Evolutionary conservation across 257 asterid species (phyloP).

Genomic region (Salvia rosmarinus): DNA sequence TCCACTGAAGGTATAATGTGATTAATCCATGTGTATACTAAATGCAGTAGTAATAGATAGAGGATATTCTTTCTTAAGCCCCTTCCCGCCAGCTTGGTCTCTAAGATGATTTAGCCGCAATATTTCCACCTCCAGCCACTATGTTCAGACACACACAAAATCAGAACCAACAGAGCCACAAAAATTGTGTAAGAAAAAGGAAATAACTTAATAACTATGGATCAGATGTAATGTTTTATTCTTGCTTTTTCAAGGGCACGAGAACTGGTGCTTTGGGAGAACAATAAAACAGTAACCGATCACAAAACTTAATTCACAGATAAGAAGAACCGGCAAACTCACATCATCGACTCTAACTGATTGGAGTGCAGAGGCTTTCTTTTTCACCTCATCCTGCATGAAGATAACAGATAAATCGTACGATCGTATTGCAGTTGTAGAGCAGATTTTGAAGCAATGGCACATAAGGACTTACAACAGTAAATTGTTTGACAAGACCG

Average conservation of each 20-base stretch:
- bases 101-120: constrained; percentile 44
- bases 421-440: neutral
- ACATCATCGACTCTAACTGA: constrained; percentile 58
- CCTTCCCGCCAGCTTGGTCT: constrained; percentile 47
- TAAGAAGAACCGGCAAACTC: constrained; percentile 29
- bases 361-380: constrained; percentile 64
- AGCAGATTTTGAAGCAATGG: constrained; percentile 22
- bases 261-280: constrained; percentile 16
- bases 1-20: neutral
- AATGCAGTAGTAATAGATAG: constrained; percentile 25
- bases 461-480: constrained; percentile 58
- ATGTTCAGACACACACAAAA: constrained; percentile 4
- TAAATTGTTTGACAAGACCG: constrained; percentile 64
- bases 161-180: constrained; percentile 10
- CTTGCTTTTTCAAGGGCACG: neutral
- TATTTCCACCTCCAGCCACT: constrained; percentile 51
- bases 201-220: neutral
- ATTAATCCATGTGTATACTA: neutral
- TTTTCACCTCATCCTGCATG: constrained; percentile 63
- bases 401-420: constrained; percentile 24
- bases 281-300: neutral
- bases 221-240: neutral
- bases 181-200: constrained; percentile 1
- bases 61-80: constrained; percentile 54
- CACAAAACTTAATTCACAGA: constrained; percentile 8